Base-by-base conservation (phyloP, 1,284 basidiomycete genomes). In the Leccinum subspadiceum region DNA sequence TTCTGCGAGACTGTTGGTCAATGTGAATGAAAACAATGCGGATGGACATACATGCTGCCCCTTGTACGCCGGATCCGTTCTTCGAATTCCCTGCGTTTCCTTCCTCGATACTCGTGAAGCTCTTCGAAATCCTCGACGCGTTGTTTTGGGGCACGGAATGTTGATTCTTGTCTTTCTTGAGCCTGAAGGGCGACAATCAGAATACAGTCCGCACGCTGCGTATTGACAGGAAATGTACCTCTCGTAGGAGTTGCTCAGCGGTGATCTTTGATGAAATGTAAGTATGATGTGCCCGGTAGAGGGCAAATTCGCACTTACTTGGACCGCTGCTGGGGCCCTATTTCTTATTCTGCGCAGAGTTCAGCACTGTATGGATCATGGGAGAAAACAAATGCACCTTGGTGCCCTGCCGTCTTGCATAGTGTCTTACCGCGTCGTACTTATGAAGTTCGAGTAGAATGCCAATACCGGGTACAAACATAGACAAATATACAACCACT, bases 111-210 rank as follows among this genome's bases (percentile, higher is more conserved):
- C 77, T 99, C 97, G 74, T 92, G 83, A 44, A 99, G 88, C 76
- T 99, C 97, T 75, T 99, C 97, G 70, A 93, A 93, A 76, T 99
- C 97, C 76, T 98, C 94, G 53, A 99, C 90, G 52, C 93, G 85
- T 73, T 98, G 95, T 69, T 89, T 92, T n/a, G 96, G 95, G 3
- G 94, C 94, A 56, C 87, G 85, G 71, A 95, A 91, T 13, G 90
- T 86, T 22, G 91, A 85, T 71, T 98, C 97, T 80, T 99, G 96
- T 57, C 96, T 83, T 70, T 98, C 97, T 85, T 98, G 94, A 48
- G 97, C 95, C 86, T 92, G 69, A 60, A 60, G 17, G 13, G 48
- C 29, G 7, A 26, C 60, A 2, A 17, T 65, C 20, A 71, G 49
- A 35, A 63, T 56, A 29, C 46, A 15, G 13, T 24, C 22, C 24